These are phyloP conservation scores for Phytophthora pistaciae DNA, from an alignment of 352 stramenopile species.

Conservation along the genomic window DNA sequence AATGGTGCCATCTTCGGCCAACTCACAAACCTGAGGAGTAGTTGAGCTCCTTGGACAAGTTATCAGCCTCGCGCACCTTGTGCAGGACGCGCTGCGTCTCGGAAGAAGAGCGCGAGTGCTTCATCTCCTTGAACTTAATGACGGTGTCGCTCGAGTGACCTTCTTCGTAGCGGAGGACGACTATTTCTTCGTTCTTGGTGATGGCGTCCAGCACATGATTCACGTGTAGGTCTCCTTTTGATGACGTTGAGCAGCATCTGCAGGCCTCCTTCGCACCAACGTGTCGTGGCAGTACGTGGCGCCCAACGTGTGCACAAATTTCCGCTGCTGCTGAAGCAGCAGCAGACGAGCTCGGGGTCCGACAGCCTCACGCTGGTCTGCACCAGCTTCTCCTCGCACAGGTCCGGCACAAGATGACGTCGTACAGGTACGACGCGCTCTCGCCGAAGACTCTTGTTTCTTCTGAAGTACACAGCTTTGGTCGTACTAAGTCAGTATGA, in stretches of 20 bases:
- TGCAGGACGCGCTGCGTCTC: slow-evolving; percentile 74
- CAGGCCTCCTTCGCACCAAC: slow-evolving; percentile 68
- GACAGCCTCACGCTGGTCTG: slow-evolving; percentile 49
- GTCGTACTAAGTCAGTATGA: no score
- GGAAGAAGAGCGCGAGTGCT: slow-evolving; percentile 79
- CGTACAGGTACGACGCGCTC: slow-evolving; percentile 41
- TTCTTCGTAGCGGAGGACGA: slow-evolving; percentile 81
- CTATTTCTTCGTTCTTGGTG: slow-evolving; percentile 73
- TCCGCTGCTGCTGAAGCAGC: background rate
- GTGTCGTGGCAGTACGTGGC: slow-evolving; percentile 62
- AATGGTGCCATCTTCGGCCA: slow-evolving; percentile 90
- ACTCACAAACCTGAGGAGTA: slow-evolving; percentile 83
- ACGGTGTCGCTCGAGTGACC: slow-evolving; percentile 89
- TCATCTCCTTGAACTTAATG: slow-evolving; percentile 91
- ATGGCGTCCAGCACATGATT: slow-evolving; percentile 21
- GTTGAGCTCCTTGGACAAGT: slow-evolving; percentile 64
- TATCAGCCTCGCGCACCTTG: slow-evolving; percentile 61
- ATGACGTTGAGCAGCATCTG: slow-evolving; percentile 68
- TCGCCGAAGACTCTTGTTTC: no score
- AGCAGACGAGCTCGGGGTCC: slow-evolving; percentile 33
- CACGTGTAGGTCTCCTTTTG: no score
- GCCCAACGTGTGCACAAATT: slow-evolving; percentile 57
- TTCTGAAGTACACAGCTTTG: no score
- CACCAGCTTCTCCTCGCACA: slow-evolving; percentile 58
- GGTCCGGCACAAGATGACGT: slow-evolving; percentile 63